Conservation (phyloP, 345 rosid species). For the Aegle marmelos region DNA sequence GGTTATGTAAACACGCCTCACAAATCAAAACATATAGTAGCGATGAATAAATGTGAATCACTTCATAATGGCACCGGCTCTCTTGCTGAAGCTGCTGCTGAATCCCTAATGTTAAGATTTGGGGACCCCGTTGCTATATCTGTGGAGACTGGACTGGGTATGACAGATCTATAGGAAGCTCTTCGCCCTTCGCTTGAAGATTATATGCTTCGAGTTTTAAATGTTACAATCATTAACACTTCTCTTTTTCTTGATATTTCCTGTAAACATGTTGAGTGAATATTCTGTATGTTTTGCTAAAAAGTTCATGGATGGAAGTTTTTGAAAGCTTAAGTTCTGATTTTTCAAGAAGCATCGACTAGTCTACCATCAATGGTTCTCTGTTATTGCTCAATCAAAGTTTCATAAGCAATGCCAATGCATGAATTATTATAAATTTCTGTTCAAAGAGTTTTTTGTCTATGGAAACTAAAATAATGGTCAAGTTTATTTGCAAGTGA, state of each 20-base stretch:
- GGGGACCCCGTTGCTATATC: slow-evolving; percentile 91
- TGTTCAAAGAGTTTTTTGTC: not conserved
- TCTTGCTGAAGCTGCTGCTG: slow-evolving; percentile 62
- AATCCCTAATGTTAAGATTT: slow-evolving; percentile 67
- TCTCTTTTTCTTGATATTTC: not conserved
- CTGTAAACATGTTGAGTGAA: not conserved
- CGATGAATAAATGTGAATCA: slow-evolving; percentile 86
- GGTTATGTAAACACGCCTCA: slow-evolving; percentile 84
- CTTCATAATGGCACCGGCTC: slow-evolving; percentile 52
- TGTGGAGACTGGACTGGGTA: slow-evolving; percentile 95
- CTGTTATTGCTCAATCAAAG: not conserved
- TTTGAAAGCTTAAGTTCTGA: not conserved
- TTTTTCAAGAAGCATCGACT: not conserved
- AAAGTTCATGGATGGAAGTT: not conserved
- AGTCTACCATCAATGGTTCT: not conserved
- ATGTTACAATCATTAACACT: slow-evolving; percentile 34
- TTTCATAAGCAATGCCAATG: not conserved
- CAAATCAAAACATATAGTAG: slow-evolving; percentile 66
- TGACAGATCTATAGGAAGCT: slow-evolving; percentile 72
- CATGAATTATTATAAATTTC: not conserved
- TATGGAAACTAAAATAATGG: not conserved
- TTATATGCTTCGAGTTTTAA: slow-evolving; percentile 48
- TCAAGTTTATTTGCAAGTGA: not conserved
- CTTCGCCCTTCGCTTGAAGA: slow-evolving; percentile 70
- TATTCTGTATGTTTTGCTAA: not conserved